Evolutionary conservation across 1,284 basidiomycete species (phyloP).

Genomic region (Melanopsichium pennsylvanicum): DNA sequence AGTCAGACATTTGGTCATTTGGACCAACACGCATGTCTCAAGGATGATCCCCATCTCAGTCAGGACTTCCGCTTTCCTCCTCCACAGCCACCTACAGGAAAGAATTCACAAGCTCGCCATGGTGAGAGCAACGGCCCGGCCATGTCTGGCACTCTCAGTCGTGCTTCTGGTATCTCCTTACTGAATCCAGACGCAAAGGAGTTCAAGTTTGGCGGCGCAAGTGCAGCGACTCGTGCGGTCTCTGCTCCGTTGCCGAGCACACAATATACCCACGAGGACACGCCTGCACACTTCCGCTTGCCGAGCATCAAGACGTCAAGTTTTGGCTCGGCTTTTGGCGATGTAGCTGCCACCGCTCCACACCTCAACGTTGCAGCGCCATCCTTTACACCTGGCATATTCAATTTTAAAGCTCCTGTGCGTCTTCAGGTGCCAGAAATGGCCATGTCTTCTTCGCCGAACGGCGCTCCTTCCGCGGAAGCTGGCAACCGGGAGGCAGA

Average conservation of each 20-base stretch:
- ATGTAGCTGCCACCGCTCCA: constrained; percentile 13
- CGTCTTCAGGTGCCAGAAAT: constrained; percentile 27
- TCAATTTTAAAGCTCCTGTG: constrained; percentile 53
- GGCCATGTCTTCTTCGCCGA: neutral
- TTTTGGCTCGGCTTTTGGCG: constrained; percentile 48
- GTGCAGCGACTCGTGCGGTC: constrained; percentile 3
- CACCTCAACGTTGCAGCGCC: constrained; percentile 55
- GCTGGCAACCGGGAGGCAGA: neutral
- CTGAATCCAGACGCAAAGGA: constrained; percentile 52
- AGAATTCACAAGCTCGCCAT: neutral
- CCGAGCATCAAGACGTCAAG: constrained; percentile 56
- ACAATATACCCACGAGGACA: neutral
- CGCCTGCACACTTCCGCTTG: constrained; percentile 44
- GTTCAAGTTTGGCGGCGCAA: constrained; percentile 39
- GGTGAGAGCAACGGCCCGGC: constrained; percentile 5
- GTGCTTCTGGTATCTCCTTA: constrained; percentile 28
- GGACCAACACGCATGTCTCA: constrained; percentile 1
- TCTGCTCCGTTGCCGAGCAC: constrained; percentile 13
- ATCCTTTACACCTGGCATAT: constrained; percentile 49
- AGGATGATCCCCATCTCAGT: constrained; percentile 19
- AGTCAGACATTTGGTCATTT: constrained; percentile 36
- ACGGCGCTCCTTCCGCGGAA: neutral
- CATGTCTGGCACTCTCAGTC: constrained; percentile 28
- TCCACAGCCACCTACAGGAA: neutral
- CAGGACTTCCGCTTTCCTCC: constrained; percentile 50